Base-by-base conservation (phyloP, 345 rosid genomes). In the Iberis pinnata region DNA sequence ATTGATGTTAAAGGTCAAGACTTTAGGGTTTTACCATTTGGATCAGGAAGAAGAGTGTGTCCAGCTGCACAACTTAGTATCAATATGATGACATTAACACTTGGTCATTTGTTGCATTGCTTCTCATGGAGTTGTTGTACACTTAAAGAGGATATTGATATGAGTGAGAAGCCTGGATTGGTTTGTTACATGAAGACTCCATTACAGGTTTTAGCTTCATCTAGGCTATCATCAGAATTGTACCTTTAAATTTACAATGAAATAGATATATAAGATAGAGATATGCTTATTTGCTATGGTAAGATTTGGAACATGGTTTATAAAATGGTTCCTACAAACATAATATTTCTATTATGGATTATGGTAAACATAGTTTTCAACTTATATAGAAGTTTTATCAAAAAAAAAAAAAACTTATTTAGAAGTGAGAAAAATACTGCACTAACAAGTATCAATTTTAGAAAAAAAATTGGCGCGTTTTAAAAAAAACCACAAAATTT, bases 111-210 rank as follows among this genome's bases (percentile, higher is more conserved):
- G 42, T 16, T 67, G 63, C 76, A 73, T 63, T 69, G 70, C 27
- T 77, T 77, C 33, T 18, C 38, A 20, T 73, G 74, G 76, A 59
- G 25, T n/a, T 27, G 16, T 10, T 31, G 25, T 17, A 53, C 22
- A 15, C 43, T 65, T n/a, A 24, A 0, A 0, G 27, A 31, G 12
- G 4, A 54, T 1, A 45, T 44, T 0, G 48, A 63, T 41, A 53
- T 36, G 68, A 11, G 33, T 0, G 48, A 52, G 61, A 32, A 8
- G 53, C 76, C 26, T 58, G 80, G 63, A 32, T 7, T 71, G 46
- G 73, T 68, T 36, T 53, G 61, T 40, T 71, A 59, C 60, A 29
- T 7, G 33, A 1, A 29, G 8, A 29, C 33, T 29, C 33, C 33
- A 9, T 29, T 75, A 29, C 56, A 66, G 18, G 70, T 61, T 11